Evolutionary conservation across 805 yeast species (phyloP).

Genomic region (Saccharomycopsis javanensis): DNA sequence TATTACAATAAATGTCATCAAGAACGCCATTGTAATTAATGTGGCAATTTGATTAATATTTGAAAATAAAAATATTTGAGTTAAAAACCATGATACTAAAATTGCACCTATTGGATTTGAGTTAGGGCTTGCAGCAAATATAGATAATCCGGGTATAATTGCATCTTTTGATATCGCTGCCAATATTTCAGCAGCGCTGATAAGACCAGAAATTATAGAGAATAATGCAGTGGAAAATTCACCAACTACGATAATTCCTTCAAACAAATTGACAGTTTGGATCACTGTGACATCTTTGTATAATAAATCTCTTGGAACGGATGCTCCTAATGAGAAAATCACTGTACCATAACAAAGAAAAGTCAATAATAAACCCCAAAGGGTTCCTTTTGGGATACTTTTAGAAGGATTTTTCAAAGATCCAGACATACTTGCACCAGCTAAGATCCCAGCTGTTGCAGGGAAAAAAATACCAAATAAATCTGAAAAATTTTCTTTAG

Average conservation of each 20-base stretch:
- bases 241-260: constrained; percentile 68
- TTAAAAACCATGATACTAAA: constrained; percentile 65
- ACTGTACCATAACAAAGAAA: constrained; percentile 72
- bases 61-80: constrained; percentile 79
- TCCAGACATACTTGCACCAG: constrained; percentile 99
- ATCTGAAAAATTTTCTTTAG: constrained; percentile 68
- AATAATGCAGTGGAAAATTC: constrained; percentile 86
- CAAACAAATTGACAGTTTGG: constrained; percentile 67
- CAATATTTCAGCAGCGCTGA: constrained; percentile 87
- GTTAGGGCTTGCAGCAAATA: constrained; percentile 37
- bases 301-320: constrained; percentile 72
- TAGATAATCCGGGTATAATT: constrained; percentile 68
- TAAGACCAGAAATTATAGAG: constrained; percentile 89
- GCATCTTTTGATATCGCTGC: constrained; percentile 87
- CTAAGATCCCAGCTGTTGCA: constrained; percentile 96
- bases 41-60: constrained; percentile 93
- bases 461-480: constrained; percentile 95
- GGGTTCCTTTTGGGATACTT: constrained; percentile 89
- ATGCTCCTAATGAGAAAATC: constrained; percentile 65
- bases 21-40: constrained; percentile 91
- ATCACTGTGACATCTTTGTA: constrained; percentile 75
- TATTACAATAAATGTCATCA: constrained; percentile 92
- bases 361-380: constrained; percentile 72
- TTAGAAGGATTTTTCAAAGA: constrained; percentile 77
- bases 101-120: constrained; percentile 59